phyloP scores from a whole-genome alignment of 2,329 filamentous ascomycete genomes.

The Neopestalotiopsis rosae region DNA sequence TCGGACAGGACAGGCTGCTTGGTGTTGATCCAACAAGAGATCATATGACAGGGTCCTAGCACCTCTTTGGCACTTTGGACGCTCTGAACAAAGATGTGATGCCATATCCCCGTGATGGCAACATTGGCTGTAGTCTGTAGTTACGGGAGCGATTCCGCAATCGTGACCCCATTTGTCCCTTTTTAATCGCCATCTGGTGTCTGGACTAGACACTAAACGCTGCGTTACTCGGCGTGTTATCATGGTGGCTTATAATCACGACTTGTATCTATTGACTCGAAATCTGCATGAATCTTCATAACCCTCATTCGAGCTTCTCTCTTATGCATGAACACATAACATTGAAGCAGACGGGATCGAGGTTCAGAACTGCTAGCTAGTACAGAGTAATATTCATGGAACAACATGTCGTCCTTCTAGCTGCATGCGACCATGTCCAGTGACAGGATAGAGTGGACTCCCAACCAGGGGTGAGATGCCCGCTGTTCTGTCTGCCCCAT shows the following conservation, averaged over 20 bases:
- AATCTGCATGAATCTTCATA: background rate
- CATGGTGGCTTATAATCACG: background rate
- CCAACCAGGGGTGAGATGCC: background rate
- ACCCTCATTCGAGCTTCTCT: background rate
- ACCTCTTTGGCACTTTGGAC: background rate
- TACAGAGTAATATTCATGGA: background rate
- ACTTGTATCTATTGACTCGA: background rate
- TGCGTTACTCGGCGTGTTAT: background rate
- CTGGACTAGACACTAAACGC: background rate
- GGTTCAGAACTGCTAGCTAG: background rate
- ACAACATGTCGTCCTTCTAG: background rate
- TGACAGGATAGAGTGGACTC: background rate
- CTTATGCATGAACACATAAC: background rate
- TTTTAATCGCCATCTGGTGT: background rate
- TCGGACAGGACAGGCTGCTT: constrained; percentile 4
- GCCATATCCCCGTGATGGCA: background rate
- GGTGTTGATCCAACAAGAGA: background rate
- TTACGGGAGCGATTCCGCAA: background rate
- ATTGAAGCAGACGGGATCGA: background rate
- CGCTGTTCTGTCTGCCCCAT: background rate
- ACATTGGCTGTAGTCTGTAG: background rate
- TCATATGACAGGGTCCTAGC: constrained; percentile 15
- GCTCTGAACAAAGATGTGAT: background rate
- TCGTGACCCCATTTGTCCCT: background rate
- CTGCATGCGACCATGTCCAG: background rate